Evolutionary conservation across 805 yeast species (phyloP).

Genomic region (Saccharomycopsis sp.): DNA sequence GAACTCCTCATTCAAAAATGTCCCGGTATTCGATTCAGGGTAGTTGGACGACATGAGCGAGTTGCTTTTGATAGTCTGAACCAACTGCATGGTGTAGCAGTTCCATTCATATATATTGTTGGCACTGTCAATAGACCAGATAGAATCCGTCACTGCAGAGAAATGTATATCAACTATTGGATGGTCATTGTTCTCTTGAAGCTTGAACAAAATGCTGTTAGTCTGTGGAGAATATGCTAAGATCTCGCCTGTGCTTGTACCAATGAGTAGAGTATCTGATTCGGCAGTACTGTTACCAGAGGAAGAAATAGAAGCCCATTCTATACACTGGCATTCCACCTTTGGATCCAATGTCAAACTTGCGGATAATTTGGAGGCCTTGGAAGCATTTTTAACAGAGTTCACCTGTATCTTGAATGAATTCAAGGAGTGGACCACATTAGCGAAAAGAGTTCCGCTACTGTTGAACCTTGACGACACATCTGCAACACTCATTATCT

Average conservation of each 20-base stretch:
- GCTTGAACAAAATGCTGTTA: constrained; percentile 47
- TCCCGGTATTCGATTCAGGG: not conserved
- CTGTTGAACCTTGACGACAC: constrained; percentile 53
- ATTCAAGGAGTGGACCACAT: constrained; percentile 61
- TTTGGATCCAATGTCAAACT: constrained; percentile 46
- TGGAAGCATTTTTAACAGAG: constrained; percentile 35
- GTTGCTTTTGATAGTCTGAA: constrained; percentile 25
- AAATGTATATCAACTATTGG: constrained; percentile 46
- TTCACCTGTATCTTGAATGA: constrained; percentile 63
- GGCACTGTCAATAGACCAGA: constrained; percentile 53
- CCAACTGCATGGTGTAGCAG: constrained; percentile 28
- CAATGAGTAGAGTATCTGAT: constrained; percentile 47
- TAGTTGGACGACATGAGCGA: constrained; percentile 27
- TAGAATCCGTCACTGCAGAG: constrained; percentile 35
- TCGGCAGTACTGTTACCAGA: constrained; percentile 30
- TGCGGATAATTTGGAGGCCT: constrained; percentile 32
- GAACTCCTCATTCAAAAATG: constrained; percentile 10
- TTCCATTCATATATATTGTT: constrained; percentile 63
- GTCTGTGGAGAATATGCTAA: constrained; percentile 62
- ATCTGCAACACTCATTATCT: constrained; percentile 18
- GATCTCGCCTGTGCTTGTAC: constrained; percentile 58
- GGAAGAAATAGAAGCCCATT: constrained; percentile 40
- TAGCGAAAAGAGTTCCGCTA: constrained; percentile 54
- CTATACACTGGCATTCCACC: constrained; percentile 40
- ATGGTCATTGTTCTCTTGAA: constrained; percentile 36